phyloP scores from a whole-genome alignment of 2,329 filamentous ascomycete genomes.

The Colletotrichum cordylinicola region DNA sequence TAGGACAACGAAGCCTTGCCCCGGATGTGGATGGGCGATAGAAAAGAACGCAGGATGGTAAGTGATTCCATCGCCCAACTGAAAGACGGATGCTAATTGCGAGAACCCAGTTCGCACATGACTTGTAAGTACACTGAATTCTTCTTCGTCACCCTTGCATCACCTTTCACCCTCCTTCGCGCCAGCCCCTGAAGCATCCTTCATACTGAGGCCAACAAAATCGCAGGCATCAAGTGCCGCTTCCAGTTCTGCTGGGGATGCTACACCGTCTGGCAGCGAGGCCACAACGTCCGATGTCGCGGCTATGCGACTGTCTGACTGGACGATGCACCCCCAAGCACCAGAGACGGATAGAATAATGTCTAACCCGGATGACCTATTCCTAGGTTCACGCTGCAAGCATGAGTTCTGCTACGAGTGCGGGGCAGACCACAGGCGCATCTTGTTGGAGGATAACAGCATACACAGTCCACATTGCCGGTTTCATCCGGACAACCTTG shows the following conservation, averaged over 20 bases:
- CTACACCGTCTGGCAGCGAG: slow-evolving; percentile 20
- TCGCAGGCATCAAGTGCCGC: slow-evolving; percentile 38
- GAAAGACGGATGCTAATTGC: slow-evolving; percentile 24
- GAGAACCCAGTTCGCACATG: slow-evolving; percentile 40
- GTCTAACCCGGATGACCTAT: not conserved
- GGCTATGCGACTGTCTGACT: not conserved
- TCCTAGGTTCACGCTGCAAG: slow-evolving; percentile 31
- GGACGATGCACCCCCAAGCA: not conserved
- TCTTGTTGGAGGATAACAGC: slow-evolving; percentile 37
- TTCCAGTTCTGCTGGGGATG: slow-evolving; percentile 42
- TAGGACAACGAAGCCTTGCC: slow-evolving; percentile 42
- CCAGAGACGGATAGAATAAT: not conserved
- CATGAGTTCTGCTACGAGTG: slow-evolving; percentile 41
- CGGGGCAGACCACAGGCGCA: slow-evolving; percentile 35
- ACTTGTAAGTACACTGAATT: slow-evolving; percentile 39
- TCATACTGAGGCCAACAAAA: not conserved
- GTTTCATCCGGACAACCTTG: slow-evolving; percentile 32
- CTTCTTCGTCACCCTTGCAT: not conserved
- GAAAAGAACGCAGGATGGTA: slow-evolving; percentile 48
- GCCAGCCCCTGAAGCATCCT: not conserved
- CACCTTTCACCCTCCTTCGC: not conserved
- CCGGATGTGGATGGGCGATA: slow-evolving; percentile 41
- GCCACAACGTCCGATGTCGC: slow-evolving; percentile 23
- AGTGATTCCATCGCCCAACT: slow-evolving; percentile 19
- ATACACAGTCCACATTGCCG: slow-evolving; percentile 33